Base-by-base conservation (phyloP, 805 yeast genomes). In the Wickerhamia fluorescens region DNA sequence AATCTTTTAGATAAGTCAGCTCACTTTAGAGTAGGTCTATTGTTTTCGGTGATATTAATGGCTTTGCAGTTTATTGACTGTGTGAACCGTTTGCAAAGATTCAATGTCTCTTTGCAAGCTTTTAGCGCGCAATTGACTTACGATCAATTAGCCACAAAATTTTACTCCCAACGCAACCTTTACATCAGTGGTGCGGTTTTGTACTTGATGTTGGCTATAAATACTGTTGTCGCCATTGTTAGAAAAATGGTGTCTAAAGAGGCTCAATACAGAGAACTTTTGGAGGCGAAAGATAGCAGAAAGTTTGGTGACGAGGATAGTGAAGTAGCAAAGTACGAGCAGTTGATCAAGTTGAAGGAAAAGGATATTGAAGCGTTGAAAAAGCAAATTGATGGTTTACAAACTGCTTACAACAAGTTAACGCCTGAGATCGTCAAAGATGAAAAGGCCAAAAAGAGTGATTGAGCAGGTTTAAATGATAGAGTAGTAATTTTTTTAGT, bases 181-280 rank as follows among this genome's bases (percentile, higher is more conserved):
- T 76, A 76, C 47, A 62, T 76, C 31, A 66, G 75, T 10, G 84
- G 83, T 6, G 78, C 78, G 6, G 76, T 75, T 4, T 50, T 76
- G 34, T 76, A 71, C 49, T 63, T 73, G 42, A 61, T 56, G 33
- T 38, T 75, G 27, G 72, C 78, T 7, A 74, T 75, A 33, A 65
- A 62, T 20, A 73, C 78, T 0, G 72, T 74, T 26, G 56, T 69
- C 38, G 63, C 67, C 21, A 64, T 76, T 30, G 61, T 75, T 26
- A 61, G 58, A 35, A 71, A 73, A 48, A 54, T 76, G 49, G 71
- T 73, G 23, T 58, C 42, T 51, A 72, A 56, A 61, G 63, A 61
- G 31, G 32, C 45, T 7, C 52, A 47, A 20, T 51, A 34, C 36
- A 43, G 67, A 30, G 21, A 36, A 27, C 24, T 53, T 30, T 21